A percentile compares a stretch with the other conserved stretches of the same genome.
Evolutionary conservation across 2,329 filamentous ascomycete species (phyloP).

Genomic region (Alternaria hordeiaustralica): DNA sequence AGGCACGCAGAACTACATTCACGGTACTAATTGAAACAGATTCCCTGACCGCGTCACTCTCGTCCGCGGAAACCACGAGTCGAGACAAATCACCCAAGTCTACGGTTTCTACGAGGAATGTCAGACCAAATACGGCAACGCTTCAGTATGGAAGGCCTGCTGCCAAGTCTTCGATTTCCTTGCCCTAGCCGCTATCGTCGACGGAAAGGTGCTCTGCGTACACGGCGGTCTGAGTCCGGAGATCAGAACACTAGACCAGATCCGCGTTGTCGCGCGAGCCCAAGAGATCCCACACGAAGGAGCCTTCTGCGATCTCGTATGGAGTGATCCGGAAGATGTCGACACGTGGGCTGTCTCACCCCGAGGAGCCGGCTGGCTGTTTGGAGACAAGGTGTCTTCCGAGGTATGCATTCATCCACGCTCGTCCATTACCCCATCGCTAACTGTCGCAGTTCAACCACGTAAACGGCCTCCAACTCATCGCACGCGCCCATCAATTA

Average conservation of each 20-base stretch:
- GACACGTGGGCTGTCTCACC: conserved; percentile 75
- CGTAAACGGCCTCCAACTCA: conserved; percentile 74
- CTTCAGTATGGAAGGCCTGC: conserved; percentile 99
- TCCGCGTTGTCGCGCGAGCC: conserved; percentile 72
- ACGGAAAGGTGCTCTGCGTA: conserved; percentile 99
- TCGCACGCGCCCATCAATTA: conserved; percentile 75
- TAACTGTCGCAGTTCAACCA: conserved; percentile 67
- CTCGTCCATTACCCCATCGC: not conserved
- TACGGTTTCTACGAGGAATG: conserved; percentile 99
- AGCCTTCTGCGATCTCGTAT: conserved; percentile 96
- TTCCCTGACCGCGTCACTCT: conserved; percentile 76
- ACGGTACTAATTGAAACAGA: conserved; percentile 48
- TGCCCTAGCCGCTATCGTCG: conserved; percentile 93
- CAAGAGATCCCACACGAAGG: conserved; percentile 99
- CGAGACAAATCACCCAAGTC: conserved; percentile 97
- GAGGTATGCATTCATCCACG: conserved; percentile 53
- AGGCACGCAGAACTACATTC: not conserved
- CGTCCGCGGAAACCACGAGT: conserved; percentile 89
- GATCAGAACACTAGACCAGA: conserved; percentile 91
- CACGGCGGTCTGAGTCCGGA: conserved; percentile 98
- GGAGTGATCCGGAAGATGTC: conserved; percentile 80
- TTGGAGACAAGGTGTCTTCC: conserved; percentile 74
- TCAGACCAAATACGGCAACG: conserved; percentile 97
- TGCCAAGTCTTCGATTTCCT: conserved; percentile 99
- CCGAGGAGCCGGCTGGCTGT: conserved; percentile 71